These are phyloP conservation scores for Lactuca sativa DNA, from an alignment of 129 eudicot genomes.

Conservation along the genomic window DNA sequence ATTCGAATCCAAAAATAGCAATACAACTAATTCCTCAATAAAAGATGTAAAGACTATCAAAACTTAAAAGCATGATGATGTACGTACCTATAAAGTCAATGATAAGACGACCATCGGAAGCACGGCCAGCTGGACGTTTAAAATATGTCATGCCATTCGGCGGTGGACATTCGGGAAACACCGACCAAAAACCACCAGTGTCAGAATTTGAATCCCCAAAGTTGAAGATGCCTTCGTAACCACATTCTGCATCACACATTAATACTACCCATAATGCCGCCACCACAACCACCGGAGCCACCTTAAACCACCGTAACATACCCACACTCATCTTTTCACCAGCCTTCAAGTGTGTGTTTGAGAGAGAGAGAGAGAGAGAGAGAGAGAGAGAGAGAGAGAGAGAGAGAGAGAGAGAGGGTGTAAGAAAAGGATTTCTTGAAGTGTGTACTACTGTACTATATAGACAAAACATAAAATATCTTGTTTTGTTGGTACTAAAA, in stretches of 20 bases:
- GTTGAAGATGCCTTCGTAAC: constrained; percentile 74
- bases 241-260: constrained; percentile 49
- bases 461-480: constrained; percentile 5
- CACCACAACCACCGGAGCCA: constrained; percentile 24
- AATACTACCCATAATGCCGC: constrained; percentile 24
- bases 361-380: neutral
- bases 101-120: constrained; percentile 75
- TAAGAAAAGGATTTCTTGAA: constrained; percentile 3
- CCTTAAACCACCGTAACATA: constrained; percentile 16
- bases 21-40: too few relatives aligned
- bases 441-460: neutral
- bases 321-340: neutral
- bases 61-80: neutral
- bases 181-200: constrained; percentile 94
- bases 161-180: constrained; percentile 58
- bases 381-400: neutral
- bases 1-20: too few relatives aligned
- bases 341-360: neutral
- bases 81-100: constrained; percentile 87
- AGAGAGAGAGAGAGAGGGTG: neutral
- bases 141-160: constrained; percentile 93
- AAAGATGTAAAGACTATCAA: too few relatives aligned
- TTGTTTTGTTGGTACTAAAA: neutral
- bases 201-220: constrained; percentile 94
- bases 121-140: constrained; percentile 77